A percentile compares a stretch with the other conserved stretches of the same genome.
Conservation (phyloP, 352 stramenopile genomes). For the Pythium periplocum region DNA sequence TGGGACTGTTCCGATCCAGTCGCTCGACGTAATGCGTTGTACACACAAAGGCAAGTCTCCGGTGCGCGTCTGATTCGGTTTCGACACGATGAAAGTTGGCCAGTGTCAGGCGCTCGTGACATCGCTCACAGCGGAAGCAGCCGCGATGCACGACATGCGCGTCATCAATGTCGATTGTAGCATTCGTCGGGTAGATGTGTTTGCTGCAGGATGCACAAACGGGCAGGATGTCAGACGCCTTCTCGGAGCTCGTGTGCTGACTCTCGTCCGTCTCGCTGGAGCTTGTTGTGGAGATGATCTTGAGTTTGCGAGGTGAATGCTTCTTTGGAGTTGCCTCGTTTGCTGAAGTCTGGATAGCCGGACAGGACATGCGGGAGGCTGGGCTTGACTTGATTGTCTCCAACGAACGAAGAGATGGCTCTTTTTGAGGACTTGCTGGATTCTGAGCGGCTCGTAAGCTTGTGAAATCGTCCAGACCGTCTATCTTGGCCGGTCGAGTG, state of each 20-base stretch:
- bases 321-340: too few species aligned
- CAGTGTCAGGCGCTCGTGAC: constrained; percentile 9
- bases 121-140: constrained; percentile 9
- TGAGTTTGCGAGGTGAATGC: too few species aligned
- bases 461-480: too few species aligned
- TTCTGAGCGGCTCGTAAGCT: too few species aligned
- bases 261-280: neutral
- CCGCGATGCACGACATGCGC: constrained; percentile 5
- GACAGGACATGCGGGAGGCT: too few species aligned
- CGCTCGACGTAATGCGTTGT: constrained; percentile 13
- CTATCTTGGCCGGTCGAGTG: too few species aligned
- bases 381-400: too few species aligned
- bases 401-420: too few species aligned
- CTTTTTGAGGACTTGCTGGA: too few species aligned
- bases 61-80: too few species aligned
- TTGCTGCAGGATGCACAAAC: constrained; percentile 7
- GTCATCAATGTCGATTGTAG: neutral
- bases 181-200: constrained; percentile 2
- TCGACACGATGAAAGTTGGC: constrained; percentile 4
- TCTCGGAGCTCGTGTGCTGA: neutral
- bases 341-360: too few species aligned
- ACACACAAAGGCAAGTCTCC: constrained; percentile 2
- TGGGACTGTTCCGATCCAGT: neutral
- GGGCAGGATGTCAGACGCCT: neutral
- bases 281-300: neutral